Percentiles rank a stretch among this genome's conserved stretches.
These are phyloP conservation scores for Phialophora verrucosa DNA, from an alignment of 2,329 filamentous ascomycete species.

Conservation along the genomic window DNA sequence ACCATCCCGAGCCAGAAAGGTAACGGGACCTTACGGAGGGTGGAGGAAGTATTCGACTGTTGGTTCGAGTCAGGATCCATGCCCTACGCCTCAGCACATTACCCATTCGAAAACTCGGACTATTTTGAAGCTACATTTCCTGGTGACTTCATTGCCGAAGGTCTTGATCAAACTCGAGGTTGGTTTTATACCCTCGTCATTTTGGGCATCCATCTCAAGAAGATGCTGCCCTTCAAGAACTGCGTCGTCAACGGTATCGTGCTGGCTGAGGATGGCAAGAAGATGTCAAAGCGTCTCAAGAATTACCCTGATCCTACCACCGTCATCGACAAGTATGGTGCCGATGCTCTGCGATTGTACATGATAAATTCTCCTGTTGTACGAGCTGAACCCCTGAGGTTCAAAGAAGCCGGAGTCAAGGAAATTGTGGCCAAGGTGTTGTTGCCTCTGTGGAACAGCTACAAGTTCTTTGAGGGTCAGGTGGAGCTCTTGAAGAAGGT, in stretches of 20 bases:
- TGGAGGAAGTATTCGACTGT: conserved; percentile 87
- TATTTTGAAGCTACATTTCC: conserved; percentile 77
- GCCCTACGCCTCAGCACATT: conserved; percentile 84
- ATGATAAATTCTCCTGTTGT: conserved; percentile 92
- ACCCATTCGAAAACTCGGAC: conserved; percentile 82
- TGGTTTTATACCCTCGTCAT: conserved; percentile 92
- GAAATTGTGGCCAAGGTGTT: conserved; percentile 87
- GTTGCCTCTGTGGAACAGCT: conserved; percentile 87
- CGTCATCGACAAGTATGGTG: conserved; percentile 82
- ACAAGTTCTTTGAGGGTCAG: conserved; percentile 88
- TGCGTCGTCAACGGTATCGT: conserved; percentile 90
- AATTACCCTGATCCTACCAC: conserved; percentile 84
- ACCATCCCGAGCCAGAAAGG: conserved; percentile 84
- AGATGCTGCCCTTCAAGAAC: conserved; percentile 81
- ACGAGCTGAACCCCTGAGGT: conserved; percentile 79
- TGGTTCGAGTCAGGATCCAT: conserved; percentile 93
- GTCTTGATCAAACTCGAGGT: conserved; percentile 83
- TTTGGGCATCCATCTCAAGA: conserved; percentile 81
- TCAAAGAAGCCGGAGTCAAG: conserved; percentile 85
- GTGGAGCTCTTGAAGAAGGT: conserved; percentile 83
- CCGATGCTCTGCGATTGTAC: conserved; percentile 87
- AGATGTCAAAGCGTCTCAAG: conserved; percentile 92
- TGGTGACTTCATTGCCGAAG: conserved; percentile 87
- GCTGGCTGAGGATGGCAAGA: conserved; percentile 86
- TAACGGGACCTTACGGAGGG: conserved; percentile 74